Evolutionary conservation across 805 yeast species (phyloP).

Genomic region (Jamesozyma hellenica): DNA sequence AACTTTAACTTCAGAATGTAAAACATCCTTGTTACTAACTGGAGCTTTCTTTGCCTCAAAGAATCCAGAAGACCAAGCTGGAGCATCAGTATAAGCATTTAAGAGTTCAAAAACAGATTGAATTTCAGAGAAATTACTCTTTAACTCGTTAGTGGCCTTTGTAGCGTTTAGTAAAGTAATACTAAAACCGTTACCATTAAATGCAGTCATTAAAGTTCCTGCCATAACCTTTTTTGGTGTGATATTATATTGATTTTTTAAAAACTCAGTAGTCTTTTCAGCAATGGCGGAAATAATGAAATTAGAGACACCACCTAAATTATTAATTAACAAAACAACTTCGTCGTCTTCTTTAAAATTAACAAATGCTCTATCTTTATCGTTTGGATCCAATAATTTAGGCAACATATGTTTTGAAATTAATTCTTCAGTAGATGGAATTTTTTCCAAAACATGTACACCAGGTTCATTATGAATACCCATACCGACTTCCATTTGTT

Average conservation of each 20-base stretch:
- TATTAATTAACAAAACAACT: constrained; percentile 64
- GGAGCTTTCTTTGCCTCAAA: constrained; percentile 25
- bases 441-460: constrained; percentile 39
- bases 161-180: constrained; percentile 69
- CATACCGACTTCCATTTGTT: constrained; percentile 83
- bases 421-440: constrained; percentile 61
- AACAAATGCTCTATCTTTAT: constrained; percentile 74
- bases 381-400: constrained; percentile 50
- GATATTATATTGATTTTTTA: constrained; percentile 44
- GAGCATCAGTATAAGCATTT: constrained; percentile 66
- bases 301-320: constrained; percentile 81
- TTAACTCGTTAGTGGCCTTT: constrained; percentile 33
- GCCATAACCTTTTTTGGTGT: constrained; percentile 59
- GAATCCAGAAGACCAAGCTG: constrained; percentile 55
- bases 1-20: constrained; percentile 27
- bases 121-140: constrained; percentile 27
- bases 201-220: constrained; percentile 79
- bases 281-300: constrained; percentile 70
- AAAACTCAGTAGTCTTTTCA: constrained; percentile 42
- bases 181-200: constrained; percentile 87
- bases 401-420: constrained; percentile 47
- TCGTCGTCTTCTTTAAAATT: constrained; percentile 56
- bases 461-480: constrained; percentile 97
- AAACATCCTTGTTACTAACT: constrained; percentile 19
- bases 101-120: constrained; percentile 41